Evolutionary conservation across 129 eudicot genomes (phyloP).

Genomic region (Glebionis coronaria): DNA sequence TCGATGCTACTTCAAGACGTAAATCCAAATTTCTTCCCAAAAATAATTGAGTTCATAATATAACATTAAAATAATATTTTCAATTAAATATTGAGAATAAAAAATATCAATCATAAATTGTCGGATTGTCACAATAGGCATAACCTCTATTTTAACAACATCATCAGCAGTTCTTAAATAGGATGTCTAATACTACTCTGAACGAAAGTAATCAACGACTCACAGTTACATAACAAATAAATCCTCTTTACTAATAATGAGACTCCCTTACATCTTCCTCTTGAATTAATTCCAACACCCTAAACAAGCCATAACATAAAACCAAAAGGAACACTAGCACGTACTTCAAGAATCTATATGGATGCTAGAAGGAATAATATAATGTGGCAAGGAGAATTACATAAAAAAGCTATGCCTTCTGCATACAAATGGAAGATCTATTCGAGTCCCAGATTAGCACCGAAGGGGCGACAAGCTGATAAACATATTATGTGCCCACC

Average conservation of each 20-base stretch:
- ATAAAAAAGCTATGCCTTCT: background rate
- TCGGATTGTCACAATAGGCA: no score
- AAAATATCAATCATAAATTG: no score
- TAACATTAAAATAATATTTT: no score
- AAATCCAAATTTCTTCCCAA: no score
- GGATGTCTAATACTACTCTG: no score
- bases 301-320: background rate
- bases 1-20: no score
- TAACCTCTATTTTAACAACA: no score
- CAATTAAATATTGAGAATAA: no score
- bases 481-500: conserved; percentile 2
- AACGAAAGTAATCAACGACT: background rate
- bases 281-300: no score
- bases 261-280: no score
- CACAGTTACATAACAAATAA: background rate
- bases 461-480: background rate
- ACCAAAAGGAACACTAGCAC: background rate
- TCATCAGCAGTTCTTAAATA: no score
- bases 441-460: background rate
- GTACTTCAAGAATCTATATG: background rate
- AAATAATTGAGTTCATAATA: no score
- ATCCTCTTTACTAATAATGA: background rate
- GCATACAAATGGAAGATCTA: background rate
- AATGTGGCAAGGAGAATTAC: background rate
- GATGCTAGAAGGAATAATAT: conserved; percentile 4